Base-by-base conservation (phyloP, 2,329 filamentous ascomycete species). In the Cladosporium phlei region DNA sequence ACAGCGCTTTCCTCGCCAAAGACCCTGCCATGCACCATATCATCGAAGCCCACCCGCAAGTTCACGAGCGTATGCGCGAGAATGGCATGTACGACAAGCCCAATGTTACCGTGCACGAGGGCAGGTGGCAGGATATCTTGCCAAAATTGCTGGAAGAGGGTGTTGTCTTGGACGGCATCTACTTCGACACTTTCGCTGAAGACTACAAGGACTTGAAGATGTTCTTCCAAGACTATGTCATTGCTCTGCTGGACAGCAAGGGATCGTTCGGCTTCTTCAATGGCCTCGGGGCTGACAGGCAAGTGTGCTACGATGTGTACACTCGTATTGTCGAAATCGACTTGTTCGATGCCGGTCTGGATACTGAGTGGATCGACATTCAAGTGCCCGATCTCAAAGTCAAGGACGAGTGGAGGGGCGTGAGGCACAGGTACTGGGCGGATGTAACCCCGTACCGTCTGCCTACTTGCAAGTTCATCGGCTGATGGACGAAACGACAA, bases 131-230 rank as follows among this genome's bases (percentile, higher is more conserved):
- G 54, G 71, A 75, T 30, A 59, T 75, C 7, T 60, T 75, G 2
- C 70, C 71, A 1, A 62, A 62, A 27, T 63, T 75, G 0, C 60
- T 72, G 3, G 67, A 68, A 48, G 60, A 71, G 48, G 69, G 66
- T 29, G 61, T 66, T 4, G 55, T 62, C 17, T 71, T 75, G 44
- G 71, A 76, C 50, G 72, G 66, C 9, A 73, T 98, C 56, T 98
- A 97, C 72, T 97, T 96, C 61, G 93, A 98, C 63, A 98, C 93
- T 0, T 97, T 97, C 66, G 93, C 89, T 5, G 93, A 98, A 69
- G 87, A 93, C 53, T 98, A 97, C 67, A 74, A 75, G 2, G 86
- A 91, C 64, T 79, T 97, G 21, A 84, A 85, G 37, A 75, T 82
- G 50, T 96, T 97, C 71, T 95, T 97, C 64, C 84, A 79, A 2